Conservation (phyloP, 139 green algal genomes). For the Tetradesmus lagerheimii region DNA sequence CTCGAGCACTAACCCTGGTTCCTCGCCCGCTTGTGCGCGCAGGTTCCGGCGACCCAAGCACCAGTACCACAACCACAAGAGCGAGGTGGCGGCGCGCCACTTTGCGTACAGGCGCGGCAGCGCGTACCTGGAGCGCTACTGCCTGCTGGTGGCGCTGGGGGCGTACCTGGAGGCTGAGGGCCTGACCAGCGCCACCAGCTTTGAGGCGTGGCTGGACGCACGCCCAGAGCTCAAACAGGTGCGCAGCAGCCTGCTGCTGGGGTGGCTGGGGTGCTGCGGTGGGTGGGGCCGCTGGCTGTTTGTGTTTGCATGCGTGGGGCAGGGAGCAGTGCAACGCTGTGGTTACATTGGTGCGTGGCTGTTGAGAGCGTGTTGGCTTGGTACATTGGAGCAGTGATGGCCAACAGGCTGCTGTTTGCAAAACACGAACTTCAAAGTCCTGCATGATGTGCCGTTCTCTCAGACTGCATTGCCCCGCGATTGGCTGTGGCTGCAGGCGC, state of each 20-base stretch:
- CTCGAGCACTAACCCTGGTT: neutral
- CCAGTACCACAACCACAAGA: conserved; percentile 47
- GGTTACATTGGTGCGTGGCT: no score
- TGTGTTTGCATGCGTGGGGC: no score
- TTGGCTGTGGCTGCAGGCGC: conserved; percentile 48
- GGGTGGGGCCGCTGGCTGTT: neutral
- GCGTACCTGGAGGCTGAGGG: conserved; percentile 83
- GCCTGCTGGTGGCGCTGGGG: conserved; percentile 89
- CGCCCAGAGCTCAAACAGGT: conserved; percentile 50
- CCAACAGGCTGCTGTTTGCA: no score
- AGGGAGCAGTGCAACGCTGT: no score
- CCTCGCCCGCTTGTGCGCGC: neutral
- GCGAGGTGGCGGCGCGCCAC: conserved; percentile 74
- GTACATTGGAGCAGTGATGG: no score
- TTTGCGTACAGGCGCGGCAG: conserved; percentile 85
- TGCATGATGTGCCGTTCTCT: no score
- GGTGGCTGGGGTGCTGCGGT: neutral
- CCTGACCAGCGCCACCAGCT: conserved; percentile 40
- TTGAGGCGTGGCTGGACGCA: conserved; percentile 38
- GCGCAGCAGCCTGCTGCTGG: conserved; percentile 58
- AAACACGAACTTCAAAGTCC: no score
- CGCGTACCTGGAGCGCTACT: conserved; percentile 95
- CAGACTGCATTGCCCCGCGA: neutral
- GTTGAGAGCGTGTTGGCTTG: no score
- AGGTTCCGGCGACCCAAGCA: conserved; percentile 37